These are phyloP conservation scores for Aspergillus sp. DNA, from an alignment of 2,329 filamentous ascomycete genomes.

Conservation along the genomic window DNA sequence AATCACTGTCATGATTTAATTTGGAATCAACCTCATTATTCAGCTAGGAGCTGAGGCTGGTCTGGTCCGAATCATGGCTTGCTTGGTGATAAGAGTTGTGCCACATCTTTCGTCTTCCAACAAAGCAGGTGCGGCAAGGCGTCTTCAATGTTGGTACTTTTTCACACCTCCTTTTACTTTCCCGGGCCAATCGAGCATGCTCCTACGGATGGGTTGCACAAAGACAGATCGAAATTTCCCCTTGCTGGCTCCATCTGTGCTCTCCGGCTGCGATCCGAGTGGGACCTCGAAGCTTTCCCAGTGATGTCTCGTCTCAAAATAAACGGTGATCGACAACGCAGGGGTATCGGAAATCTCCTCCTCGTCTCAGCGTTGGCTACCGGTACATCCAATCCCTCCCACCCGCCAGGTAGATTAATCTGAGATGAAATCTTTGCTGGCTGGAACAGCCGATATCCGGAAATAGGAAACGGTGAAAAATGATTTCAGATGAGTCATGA, in stretches of 20 bases:
- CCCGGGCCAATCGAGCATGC: neutral
- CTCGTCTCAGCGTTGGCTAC: neutral
- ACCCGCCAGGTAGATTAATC: neutral
- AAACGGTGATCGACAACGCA: slow-evolving; percentile 2
- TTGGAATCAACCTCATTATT: neutral
- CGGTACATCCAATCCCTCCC: neutral
- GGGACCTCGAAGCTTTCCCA: neutral
- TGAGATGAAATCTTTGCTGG: neutral
- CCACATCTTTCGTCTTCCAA: neutral
- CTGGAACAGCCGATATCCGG: neutral
- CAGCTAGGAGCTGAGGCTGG: neutral
- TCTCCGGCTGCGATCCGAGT: neutral
- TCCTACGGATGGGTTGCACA: neutral
- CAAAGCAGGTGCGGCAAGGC: neutral
- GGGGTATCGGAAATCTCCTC: neutral
- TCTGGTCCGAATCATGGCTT: neutral
- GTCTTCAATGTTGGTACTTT: neutral
- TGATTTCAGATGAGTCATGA: neutral
- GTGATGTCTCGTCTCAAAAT: neutral
- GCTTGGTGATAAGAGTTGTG: neutral
- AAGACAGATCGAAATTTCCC: neutral
- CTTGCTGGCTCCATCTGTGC: neutral
- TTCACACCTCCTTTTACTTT: neutral
- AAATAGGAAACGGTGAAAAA: neutral
- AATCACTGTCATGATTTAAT: neutral